These are phyloP conservation scores for Crucihimalaya himalaica DNA, from an alignment of 345 rosid genomes.

Conservation along the genomic window DNA sequence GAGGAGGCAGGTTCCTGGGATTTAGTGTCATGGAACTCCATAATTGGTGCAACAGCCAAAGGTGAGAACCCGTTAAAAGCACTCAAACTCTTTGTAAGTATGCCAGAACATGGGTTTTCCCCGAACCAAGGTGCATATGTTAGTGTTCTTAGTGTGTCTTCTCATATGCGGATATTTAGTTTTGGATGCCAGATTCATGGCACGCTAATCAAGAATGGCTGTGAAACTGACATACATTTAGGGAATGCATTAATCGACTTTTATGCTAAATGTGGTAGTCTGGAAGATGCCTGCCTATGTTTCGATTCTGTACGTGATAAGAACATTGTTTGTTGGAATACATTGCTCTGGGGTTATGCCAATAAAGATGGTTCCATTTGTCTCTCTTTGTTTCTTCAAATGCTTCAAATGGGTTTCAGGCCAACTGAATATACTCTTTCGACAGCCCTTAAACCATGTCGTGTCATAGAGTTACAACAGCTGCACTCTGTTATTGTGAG, in stretches of 20 bases:
- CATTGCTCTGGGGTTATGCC: slow-evolving; percentile 71
- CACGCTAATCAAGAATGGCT: slow-evolving; percentile 47
- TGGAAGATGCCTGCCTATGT: slow-evolving; percentile 59
- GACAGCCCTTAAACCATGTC: slow-evolving; percentile 52
- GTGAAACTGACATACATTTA: slow-evolving; percentile 50
- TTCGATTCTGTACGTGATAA: slow-evolving; percentile 57
- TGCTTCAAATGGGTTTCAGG: slow-evolving; percentile 58
- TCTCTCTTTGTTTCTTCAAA: slow-evolving; percentile 49
- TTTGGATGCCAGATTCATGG: slow-evolving; percentile 66
- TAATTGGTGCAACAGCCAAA: slow-evolving; percentile 57
- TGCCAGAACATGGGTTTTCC: slow-evolving; percentile 48
- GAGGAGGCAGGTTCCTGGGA: slow-evolving; percentile 46
- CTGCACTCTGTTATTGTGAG: slow-evolving; percentile 65
- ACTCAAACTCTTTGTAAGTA: slow-evolving; percentile 46
- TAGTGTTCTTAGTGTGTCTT: slow-evolving; percentile 52
- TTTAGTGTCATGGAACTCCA: slow-evolving; percentile 74
- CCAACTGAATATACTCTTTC: slow-evolving; percentile 83
- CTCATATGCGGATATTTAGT: slow-evolving; percentile 38
- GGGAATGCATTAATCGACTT: slow-evolving; percentile 79
- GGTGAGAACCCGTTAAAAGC: slow-evolving; percentile 51
- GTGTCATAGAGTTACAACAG: slow-evolving; percentile 49
- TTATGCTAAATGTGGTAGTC: slow-evolving; percentile 60
- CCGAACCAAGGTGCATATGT: slow-evolving; percentile 62
- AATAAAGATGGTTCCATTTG: slow-evolving; percentile 42
- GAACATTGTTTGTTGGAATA: slow-evolving; percentile 81